Evolutionary conservation across 2,329 filamentous ascomycete genomes (phyloP).

Genomic region (Calonectria leucothoes): DNA sequence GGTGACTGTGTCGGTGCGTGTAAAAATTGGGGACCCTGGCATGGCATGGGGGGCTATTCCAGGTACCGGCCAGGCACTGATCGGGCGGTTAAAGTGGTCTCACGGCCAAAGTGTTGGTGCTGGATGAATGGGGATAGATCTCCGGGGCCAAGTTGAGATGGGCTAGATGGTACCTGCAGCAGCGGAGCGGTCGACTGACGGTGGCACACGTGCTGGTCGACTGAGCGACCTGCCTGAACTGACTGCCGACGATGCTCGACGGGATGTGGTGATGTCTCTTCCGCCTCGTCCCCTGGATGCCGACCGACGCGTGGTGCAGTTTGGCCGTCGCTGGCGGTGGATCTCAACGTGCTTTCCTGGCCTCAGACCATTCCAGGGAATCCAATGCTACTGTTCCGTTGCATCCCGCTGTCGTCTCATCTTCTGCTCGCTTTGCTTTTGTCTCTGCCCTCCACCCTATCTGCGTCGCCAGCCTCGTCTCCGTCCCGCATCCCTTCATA

Average conservation of each 20-base stretch:
- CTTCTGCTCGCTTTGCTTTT: conserved; percentile 11
- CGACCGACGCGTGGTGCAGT: background rate
- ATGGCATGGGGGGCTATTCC: background rate
- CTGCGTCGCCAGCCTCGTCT: conserved; percentile 21
- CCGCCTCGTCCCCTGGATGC: background rate
- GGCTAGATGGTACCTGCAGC: conserved; percentile 43
- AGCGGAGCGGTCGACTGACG: conserved; percentile 27
- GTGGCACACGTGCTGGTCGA: conserved; percentile 31
- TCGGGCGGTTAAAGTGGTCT: conserved; percentile 12
- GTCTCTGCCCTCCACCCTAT: conserved; percentile 4
- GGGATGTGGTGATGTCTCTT: background rate
- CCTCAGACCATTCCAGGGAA: conserved; percentile 29
- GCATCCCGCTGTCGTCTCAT: conserved; percentile 17
- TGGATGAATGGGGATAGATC: conserved; percentile 32
- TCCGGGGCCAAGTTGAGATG: conserved; percentile 36
- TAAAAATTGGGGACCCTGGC: conserved; percentile 3
- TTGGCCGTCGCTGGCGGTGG: conserved; percentile 11
- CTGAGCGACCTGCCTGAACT: background rate
- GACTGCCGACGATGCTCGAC: background rate
- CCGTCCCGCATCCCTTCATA: conserved; percentile 13
- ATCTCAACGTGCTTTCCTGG: conserved; percentile 13
- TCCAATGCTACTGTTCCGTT: conserved; percentile 13
- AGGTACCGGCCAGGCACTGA: background rate
- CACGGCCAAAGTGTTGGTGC: background rate
- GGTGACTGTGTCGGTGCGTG: background rate